Base-by-base conservation (phyloP, 805 yeast species). In the Hagleromyces aurorensis region DNA sequence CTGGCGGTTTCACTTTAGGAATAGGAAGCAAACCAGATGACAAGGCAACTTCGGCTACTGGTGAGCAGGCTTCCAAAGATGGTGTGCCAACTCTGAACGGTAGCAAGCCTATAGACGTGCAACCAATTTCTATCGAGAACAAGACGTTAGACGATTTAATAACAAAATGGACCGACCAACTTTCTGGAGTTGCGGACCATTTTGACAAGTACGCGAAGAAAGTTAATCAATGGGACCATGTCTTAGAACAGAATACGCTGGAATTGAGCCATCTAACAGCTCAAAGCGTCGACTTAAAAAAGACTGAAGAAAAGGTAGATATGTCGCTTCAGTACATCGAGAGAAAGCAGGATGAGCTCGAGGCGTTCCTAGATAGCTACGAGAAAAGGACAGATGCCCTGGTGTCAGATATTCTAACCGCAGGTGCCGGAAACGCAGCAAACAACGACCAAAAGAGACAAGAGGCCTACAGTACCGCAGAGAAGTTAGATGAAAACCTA, bases 131-230 rank as follows among this genome's bases (percentile, higher is more conserved):
- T 4, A 69, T 91, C 20, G 86, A 83, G 46, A 91, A 91, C 59
- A 85, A 85, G 55, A 85, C 96, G 1, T 64, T 91, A 49, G 97
- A 91, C 48, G 97, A 91, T 52, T 68, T 91, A 42, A 81, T 91
- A 23, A 72, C 86, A 9, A 86, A 81, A 57, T 91, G 98, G 98
- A 81, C 96, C 0, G 74, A 75, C 33, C 94, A 91, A 43, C 59
- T 91, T 36, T 66, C 89, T 2, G 67, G 72, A 9, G 75, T 91
- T 1, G 72, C 89, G 2, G 67, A 69, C 15, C 77, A 82, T 20
- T 91, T 87, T 59, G 78, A 78, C 35, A 58, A 66, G 8, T 89
- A 84, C 52, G 76, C 95, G 6, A 62, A 66, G 14, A 79, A 78
- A 36, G 75, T 89, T 13, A 75, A 78, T 38, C 68, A 70, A 30